Evolutionary conservation across 2,329 filamentous ascomycete species (phyloP), one percentile per base, ranked within the genome.

Genomic region (Dothistroma pini): DNA sequence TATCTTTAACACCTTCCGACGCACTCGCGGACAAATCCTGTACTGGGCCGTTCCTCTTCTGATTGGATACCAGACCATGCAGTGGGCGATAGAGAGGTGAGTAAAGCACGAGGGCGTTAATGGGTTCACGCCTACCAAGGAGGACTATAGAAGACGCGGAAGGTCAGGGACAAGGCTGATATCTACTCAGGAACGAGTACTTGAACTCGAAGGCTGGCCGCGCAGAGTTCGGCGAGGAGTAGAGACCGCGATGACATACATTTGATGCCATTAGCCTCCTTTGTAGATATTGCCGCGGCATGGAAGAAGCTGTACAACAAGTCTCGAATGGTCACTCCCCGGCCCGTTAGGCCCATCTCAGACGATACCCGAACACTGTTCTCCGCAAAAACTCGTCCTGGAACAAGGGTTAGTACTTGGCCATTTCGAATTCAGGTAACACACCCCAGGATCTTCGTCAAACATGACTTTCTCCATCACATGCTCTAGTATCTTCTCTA

Each of bases 1-100:
- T 74, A 80, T 97, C 82, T 97, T 97, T 88, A 99, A 99, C 86
- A 88, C 86, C 71, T 96, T 89, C 85, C 88, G 95, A 78, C 87
- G 95, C 73, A 90, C 89, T 80, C 88, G 87, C 76, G 78, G 84
- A 70, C 95, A 97, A 83, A 86, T 96, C 70, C 86, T 97, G 70
- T 99, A 93, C 85, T 87, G 93, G 78, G 84, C 88, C 29, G 90
- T 95, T 62, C 89, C 93, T 44, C 80, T 96, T 70, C 72, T 95
- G 66, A 77, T 83, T 69, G 92, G 85, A 69, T 99, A 97, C 82
- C 86, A 87, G 75, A 75, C 86, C 68, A 90, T 97, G 88, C 80
- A 89, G 75, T 99, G 95, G 95, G 93, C 95, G 68, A 88, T 86
- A 73, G 88, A 96, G 80, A 86, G 87, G 95, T 97, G 85, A 71